Evolutionary conservation across 2,329 filamentous ascomycete species (phyloP).

Genomic region (Fusarium oxysporum): DNA sequence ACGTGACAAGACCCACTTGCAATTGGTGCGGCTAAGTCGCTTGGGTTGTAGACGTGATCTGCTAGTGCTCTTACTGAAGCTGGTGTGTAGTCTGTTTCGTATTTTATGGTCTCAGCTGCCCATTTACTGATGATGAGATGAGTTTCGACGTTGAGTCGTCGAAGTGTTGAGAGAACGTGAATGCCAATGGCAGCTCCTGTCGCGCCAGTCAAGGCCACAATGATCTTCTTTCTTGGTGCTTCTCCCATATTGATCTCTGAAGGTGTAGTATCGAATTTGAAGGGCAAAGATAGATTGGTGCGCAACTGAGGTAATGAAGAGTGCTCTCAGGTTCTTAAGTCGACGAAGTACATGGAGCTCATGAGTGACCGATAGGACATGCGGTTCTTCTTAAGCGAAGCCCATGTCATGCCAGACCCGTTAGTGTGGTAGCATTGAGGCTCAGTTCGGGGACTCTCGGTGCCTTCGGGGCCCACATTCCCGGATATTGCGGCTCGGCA

Average conservation of each 20-base stretch:
- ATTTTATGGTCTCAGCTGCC: slow-evolving; percentile 60
- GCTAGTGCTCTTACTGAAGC: slow-evolving; percentile 53
- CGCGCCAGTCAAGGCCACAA: slow-evolving; percentile 63
- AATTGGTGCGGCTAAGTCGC: slow-evolving; percentile 55
- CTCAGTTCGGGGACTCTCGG: slow-evolving; percentile 4
- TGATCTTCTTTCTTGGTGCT: slow-evolving; percentile 47
- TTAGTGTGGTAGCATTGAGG: not conserved
- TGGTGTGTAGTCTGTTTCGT: slow-evolving; percentile 56
- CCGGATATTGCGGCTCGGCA: not conserved
- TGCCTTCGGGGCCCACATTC: not conserved
- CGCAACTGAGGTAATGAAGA: not conserved
- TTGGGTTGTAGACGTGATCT: slow-evolving; percentile 52
- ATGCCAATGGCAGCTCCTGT: slow-evolving; percentile 60
- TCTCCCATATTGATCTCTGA: not conserved
- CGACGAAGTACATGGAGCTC: not conserved
- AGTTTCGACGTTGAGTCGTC: slow-evolving; percentile 58
- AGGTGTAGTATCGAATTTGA: no score
- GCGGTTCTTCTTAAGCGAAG: not conserved
- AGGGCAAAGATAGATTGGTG: not conserved
- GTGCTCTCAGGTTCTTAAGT: no score
- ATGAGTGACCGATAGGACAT: not conserved
- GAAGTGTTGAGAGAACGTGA: slow-evolving; percentile 54
- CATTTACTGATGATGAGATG: slow-evolving; percentile 62
- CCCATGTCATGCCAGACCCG: not conserved
- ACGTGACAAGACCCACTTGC: slow-evolving; percentile 15